Base-by-base conservation (phyloP, 1,284 basidiomycete genomes). In the Tremellales sp. region DNA sequence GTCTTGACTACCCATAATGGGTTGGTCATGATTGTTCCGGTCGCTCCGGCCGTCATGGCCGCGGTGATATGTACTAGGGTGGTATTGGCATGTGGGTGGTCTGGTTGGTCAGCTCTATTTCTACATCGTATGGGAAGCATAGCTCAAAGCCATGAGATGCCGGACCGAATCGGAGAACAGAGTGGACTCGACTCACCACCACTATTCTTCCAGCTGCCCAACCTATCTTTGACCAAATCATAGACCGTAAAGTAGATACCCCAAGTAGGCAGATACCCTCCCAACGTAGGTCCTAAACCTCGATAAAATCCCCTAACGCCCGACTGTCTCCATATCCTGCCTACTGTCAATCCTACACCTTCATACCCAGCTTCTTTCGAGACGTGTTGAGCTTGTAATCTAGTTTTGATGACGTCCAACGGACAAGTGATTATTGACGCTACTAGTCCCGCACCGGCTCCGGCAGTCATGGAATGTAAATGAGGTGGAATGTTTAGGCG, bases 181-280 rank as follows among this genome's bases (percentile, higher is more conserved):
- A 42, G n/a, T n/a, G n/a, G n/a, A n/a, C n/a, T n/a, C n/a, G n/a
- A 25, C n/a, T 3, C 44, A 24, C 35, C 52, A 73, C 66, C 63
- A 63, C 51, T 43, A 23, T 46, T 6, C 43, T 41, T 44, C 36
- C 73, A 65, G 84, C 60, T 6, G 36, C 88, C 87, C 64, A 92
- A 84, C 29, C 79, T 75, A 22, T 82, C 82, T 79, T 96, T 96
- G 73, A 92, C 87, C 52, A 86, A 83, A 75, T 97, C 92, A 75
- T 96, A 96, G 17, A 97, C 89, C n/a, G 89, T 84, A 72, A 97
- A 97, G 74, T 96, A 97, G 61, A 97, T 97, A 23, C 90, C 92
- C 92, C 92, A 96, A 8, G 92, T 97, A 22, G 92, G 92, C 35
- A 97, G 81, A 74, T 97, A 96, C 6, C 92, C 92, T 4, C 92